Evolutionary conservation across 2,329 filamentous ascomycete genomes (phyloP).

Genomic region (Aspergillus pseudotamarii): DNA sequence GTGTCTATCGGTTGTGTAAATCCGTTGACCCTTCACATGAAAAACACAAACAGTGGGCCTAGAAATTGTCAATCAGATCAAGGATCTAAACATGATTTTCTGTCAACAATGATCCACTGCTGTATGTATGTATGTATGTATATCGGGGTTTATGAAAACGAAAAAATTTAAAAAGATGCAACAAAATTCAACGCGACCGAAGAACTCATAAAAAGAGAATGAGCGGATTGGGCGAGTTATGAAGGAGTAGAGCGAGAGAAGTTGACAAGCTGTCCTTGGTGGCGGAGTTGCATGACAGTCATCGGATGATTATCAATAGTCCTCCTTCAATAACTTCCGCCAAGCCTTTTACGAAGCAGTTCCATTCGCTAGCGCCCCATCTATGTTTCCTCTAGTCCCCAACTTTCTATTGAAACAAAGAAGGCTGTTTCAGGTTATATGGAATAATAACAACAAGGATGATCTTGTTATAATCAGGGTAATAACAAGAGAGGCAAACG

Average conservation of each 20-base stretch:
- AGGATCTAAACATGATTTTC: constrained; percentile 1
- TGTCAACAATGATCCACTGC: not conserved
- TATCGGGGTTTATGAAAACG: not conserved
- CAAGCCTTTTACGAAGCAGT: constrained; percentile 1
- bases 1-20: not conserved
- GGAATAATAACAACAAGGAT: not conserved
- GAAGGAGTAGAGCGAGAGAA: constrained; percentile 21
- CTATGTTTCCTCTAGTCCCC: not conserved
- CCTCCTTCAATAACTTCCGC: constrained; percentile 4
- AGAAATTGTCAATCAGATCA: constrained; percentile 11
- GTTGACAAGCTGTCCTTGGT: constrained; percentile 32
- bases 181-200: not conserved
- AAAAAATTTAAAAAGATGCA: not conserved
- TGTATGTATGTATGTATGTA: not conserved
- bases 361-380: not conserved
- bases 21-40: constrained; percentile 15
- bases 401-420: not conserved
- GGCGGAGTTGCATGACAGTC: constrained; percentile 19
- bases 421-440: not conserved
- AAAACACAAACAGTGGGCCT: constrained; percentile 16
- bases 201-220: not conserved
- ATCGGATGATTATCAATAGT: constrained; percentile 12
- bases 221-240: constrained; percentile 7
- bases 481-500: not conserved
- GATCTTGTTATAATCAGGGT: not conserved